Base-by-base conservation (phyloP, 257 asterid species). In the Plantago ovata region DNA sequence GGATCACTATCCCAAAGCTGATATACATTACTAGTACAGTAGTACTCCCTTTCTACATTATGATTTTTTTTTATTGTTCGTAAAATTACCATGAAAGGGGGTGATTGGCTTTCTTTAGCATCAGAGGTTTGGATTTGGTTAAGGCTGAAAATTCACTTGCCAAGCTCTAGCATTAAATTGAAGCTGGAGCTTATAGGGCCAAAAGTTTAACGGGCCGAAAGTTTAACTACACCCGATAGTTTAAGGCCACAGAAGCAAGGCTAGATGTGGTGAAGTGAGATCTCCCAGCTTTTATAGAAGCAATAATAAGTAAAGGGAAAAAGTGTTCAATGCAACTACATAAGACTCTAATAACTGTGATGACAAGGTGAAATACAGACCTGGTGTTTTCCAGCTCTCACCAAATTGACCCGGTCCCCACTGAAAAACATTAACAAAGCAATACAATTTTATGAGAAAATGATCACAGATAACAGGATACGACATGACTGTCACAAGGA, bases 351-450 rank as follows among this genome's bases (percentile, higher is more conserved):
- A 43, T 21, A 67, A 58, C 38, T 53, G 40, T 50, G 33, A 53
- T 8, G 63, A 62, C 51, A 66, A 38, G 61, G 51, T 52, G 69
- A 23, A 38, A 40, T 12, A 69, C 71, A 60, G 66, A 93, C 99
- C 95, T 93, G 97, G 75, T 93, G 99, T 76, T 78, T 93, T 46
- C 99, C 99, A 48, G 99, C 99, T 77, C 78, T 84, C 62, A 93
- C 86, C 83, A 80, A 75, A 66, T 89, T 82, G 73, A 93, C 94
- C 49, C 81, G 81, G 68, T 93, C 99, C 72, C 89, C 89, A 77
- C 97, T 93, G 87, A 61, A 79, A 76, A 62, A 15, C 28, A 69
- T 60, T 60, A 69, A 63, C 53, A 20, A 58, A 44, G 45, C 22
- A 49, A 63, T 43, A 47, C 48, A 58, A 32, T 57, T 48, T 66